A percentile compares a stretch with the other conserved stretches of the same genome.
These are phyloP conservation scores for Rhytidhysteron rufulum DNA, from an alignment of 2,329 filamentous ascomycete genomes.

Conservation along the genomic window DNA sequence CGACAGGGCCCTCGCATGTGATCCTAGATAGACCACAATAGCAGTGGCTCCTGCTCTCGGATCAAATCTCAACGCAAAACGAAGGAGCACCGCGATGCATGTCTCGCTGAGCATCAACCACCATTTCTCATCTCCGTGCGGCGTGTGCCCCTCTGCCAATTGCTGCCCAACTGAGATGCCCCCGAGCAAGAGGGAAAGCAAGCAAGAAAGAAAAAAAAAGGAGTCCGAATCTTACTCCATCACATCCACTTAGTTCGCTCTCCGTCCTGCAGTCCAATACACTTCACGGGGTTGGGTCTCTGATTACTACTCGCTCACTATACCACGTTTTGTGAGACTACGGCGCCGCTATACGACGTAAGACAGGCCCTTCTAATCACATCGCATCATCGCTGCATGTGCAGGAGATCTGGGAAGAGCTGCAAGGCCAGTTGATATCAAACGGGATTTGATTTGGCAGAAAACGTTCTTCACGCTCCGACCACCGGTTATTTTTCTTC, in stretches of 20 bases:
- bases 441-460: not conserved
- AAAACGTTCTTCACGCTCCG: not conserved
- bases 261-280: not conserved
- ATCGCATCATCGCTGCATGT: constrained; percentile 7
- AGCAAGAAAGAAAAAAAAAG: too few species aligned
- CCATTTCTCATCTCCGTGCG: too few species aligned
- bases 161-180: too few species aligned
- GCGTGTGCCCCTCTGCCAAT: too few species aligned
- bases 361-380: constrained; percentile 7
- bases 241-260: not conserved
- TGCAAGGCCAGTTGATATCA: not conserved
- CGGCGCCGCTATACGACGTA: not conserved
- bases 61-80: too few species aligned
- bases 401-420: not conserved
- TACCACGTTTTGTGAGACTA: not conserved
- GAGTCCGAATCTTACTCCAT: not conserved
- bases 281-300: not conserved
- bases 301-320: not conserved
- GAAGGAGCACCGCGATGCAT: too few species aligned
- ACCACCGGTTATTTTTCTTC: not conserved
- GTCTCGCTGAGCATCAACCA: too few species aligned
- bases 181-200: too few species aligned
- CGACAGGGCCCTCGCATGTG: not conserved
- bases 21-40: too few species aligned
- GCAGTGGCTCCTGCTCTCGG: too few species aligned